A percentile compares a stretch with the other conserved stretches of the same genome.
Conservation (phyloP, 1,284 basidiomycete species). For the Tremellales sp. region DNA sequence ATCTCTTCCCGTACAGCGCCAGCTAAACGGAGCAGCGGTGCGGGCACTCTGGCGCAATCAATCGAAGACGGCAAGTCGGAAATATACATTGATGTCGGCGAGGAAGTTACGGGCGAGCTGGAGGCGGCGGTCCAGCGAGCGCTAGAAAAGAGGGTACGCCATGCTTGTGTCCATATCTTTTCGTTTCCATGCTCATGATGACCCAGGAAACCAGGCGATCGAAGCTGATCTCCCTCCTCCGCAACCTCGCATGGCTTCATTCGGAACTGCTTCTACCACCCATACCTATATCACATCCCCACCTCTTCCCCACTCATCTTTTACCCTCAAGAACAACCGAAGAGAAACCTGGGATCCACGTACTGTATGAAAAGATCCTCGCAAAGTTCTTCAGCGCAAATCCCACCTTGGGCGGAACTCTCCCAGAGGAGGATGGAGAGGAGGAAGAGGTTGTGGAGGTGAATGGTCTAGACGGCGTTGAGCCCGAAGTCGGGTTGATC, state of each 20-base stretch:
- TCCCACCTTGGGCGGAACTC: slow-evolving; percentile 12
- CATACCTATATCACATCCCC: slow-evolving; percentile 21
- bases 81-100: slow-evolving; percentile 35
- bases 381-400: slow-evolving; percentile 24
- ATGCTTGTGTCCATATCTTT: not conserved
- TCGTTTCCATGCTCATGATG: not conserved
- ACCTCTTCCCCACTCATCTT: slow-evolving; percentile 33
- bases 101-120: slow-evolving; percentile 32
- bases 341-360: slow-evolving; percentile 31
- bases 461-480: slow-evolving; percentile 37
- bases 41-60: too few relatives aligned
- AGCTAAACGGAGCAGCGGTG: not conserved
- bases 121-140: slow-evolving; percentile 28
- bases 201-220: not conserved
- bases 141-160: slow-evolving; percentile 37
- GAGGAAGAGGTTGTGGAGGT: slow-evolving; percentile 24
- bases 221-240: slow-evolving; percentile 33
- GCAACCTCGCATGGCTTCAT: slow-evolving; percentile 42
- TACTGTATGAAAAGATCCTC: slow-evolving; percentile 27
- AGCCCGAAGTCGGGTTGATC: slow-evolving; percentile 42
- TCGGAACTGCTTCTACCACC: slow-evolving; percentile 41
- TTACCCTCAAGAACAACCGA: slow-evolving; percentile 24
- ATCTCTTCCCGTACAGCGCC: slow-evolving; percentile 29
- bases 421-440: slow-evolving; percentile 27
- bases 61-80: too few relatives aligned